phyloP scores from a whole-genome alignment of 208 protist genomes.

The Leishmania arabica region DNA sequence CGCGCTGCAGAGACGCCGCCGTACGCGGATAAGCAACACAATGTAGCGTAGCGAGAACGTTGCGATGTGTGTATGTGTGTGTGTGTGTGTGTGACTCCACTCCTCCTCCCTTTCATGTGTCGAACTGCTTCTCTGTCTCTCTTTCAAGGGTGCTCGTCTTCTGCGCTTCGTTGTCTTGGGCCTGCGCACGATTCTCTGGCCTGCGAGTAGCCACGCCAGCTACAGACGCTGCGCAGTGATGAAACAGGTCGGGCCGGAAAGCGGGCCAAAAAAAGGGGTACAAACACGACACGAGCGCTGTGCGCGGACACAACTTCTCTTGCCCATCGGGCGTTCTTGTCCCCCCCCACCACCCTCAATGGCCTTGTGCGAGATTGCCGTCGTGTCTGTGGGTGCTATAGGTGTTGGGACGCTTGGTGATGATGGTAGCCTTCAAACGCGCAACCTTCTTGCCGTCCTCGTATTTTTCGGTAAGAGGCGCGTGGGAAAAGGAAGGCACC shows the following conservation, averaged over 20 bases:
- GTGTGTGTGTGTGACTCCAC: neutral
- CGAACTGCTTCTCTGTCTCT: no score
- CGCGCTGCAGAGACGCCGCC: constrained; percentile 3
- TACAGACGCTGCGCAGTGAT: neutral
- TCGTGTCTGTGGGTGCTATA: neutral
- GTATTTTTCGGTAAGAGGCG: no score
- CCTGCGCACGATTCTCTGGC: neutral
- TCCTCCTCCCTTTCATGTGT: neutral
- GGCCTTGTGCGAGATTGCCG: neutral
- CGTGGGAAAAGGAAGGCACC: no score
- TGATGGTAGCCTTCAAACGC: neutral
- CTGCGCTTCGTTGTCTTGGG: no score
- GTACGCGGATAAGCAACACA: constrained; percentile 6
- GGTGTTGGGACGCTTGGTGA: neutral
- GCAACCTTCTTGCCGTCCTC: no score
- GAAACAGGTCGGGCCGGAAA: no score
- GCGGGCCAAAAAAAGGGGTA: no score
- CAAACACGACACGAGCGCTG: neutral
- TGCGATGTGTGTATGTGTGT: neutral
- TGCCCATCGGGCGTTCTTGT: neutral
- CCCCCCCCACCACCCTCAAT: neutral
- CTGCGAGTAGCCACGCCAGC: neutral
- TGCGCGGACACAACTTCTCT: neutral
- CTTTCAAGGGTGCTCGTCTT: no score
- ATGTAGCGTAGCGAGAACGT: neutral